Evolutionary conservation across 441 rosid species (phyloP), one percentile per base, ranked within the genome.

Genomic region (Mallotus repandus): DNA sequence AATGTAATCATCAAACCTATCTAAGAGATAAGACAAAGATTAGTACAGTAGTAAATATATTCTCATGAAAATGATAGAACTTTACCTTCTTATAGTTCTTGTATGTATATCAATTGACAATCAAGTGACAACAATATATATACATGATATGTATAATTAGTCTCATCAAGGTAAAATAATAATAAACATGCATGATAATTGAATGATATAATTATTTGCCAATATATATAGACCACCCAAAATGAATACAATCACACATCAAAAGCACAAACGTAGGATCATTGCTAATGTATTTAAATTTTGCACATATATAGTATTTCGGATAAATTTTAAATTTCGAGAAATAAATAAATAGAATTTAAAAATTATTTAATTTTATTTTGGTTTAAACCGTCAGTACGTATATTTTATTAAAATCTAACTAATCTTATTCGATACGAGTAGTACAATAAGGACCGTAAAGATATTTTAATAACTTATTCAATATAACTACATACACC

Each of bases 171-270:
- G 46, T 16, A 18, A 38, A 63, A 63, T 63, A 22, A 22, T 25
- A 11, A 4, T n/a, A 2, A 21, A 4, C 41, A 4, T 38, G 32
- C 1, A 21, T n/a, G 29, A 56, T 19, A 29, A 61, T 58, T 58
- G n/a, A 22, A 35, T 57, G 45, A 15, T 56, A 69, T 58, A 55
- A 69, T 21, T 69, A 69, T 43, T 55, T 55, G 35, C 49, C 13
- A 19, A 19, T 65, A 1, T 64, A 22, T 16, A 16, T 38, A 68
- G 29, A 43, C 21, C 49, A 68, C 41, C 53, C 72, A 38, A 55
- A 38, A 54, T 68, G 43, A 38, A 68, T 68, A 7, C 64, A 60
- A 29, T 29, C 41, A 29, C 10, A 35, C 12, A 13, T 61, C 10
- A 61, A 61, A 35, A 61, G 21, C 35, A 61, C 16, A 32, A 61